Evolutionary conservation across 2,329 filamentous ascomycete genomes (phyloP).

Genomic region (Shiraia bambusicola): DNA sequence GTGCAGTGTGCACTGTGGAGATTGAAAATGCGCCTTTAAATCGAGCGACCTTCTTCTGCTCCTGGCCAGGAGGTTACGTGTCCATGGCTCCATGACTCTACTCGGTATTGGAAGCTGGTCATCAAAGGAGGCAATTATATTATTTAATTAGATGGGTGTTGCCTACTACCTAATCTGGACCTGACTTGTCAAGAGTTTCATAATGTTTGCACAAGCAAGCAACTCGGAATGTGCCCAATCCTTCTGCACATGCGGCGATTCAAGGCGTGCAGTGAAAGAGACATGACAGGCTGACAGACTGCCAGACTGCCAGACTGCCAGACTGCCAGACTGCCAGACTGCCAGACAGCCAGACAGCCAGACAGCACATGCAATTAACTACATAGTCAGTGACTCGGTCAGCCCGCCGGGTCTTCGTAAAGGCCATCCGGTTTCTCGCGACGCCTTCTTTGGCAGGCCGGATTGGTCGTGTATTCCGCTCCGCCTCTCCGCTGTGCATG

Average conservation of each 20-base stretch:
- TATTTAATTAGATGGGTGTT: background rate
- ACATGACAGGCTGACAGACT: too few relatives aligned
- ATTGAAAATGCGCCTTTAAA: conserved; percentile 10
- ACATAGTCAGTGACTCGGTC: too few relatives aligned
- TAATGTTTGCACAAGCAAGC: too few relatives aligned
- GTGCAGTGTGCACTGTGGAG: too few relatives aligned
- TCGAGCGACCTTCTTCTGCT: conserved; percentile 9
- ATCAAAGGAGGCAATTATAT: background rate
- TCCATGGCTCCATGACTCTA: too few relatives aligned
- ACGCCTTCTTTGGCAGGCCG: background rate
- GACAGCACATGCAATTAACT: background rate
- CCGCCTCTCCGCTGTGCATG: conserved; percentile 12
- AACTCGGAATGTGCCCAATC: too few relatives aligned
- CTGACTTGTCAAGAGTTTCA: too few relatives aligned
- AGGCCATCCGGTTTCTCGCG: background rate
- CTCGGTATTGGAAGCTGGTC: too few relatives aligned
- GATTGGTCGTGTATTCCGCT: conserved; percentile 7
- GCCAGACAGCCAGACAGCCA: too few relatives aligned
- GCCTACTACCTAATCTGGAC: background rate
- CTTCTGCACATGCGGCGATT: background rate
- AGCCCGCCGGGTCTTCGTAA: too few relatives aligned
- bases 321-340: too few relatives aligned
- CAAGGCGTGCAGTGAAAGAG: conserved; percentile 1
- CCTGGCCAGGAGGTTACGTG: conserved; percentile 3
- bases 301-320: too few relatives aligned